Percentiles rank a stretch among this genome's conserved stretches.
Conservation (phyloP, 2,329 filamentous ascomycete species). For the Xylaria sp. region DNA sequence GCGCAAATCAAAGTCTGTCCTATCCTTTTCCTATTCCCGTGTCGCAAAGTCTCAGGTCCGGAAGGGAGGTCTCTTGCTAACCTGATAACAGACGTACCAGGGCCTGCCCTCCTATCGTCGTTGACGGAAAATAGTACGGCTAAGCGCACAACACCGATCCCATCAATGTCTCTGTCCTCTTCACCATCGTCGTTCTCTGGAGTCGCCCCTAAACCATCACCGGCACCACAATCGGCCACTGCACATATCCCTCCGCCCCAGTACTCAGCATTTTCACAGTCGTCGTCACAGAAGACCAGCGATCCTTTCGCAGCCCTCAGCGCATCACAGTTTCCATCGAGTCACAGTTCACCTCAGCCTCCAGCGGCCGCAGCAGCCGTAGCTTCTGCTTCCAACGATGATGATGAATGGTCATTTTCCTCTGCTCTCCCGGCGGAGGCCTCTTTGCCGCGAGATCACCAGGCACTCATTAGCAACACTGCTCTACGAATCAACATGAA, state of each 20-base stretch:
- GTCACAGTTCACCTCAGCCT: conserved; percentile 34
- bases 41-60: too few species aligned
- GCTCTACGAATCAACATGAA: conserved; percentile 68
- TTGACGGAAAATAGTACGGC: conserved; percentile 57
- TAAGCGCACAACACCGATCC: conserved; percentile 36
- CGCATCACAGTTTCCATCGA: conserved; percentile 36
- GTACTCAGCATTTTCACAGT: conserved; percentile 43
- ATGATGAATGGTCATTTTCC: conserved; percentile 92
- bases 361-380: conserved; percentile 12
- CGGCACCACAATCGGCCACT: conserved; percentile 46
- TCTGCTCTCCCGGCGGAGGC: conserved; percentile 68
- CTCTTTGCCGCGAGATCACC: conserved; percentile 50
- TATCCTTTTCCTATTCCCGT: too few species aligned
- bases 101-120: conserved; percentile 59
- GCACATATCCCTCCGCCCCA: conserved; percentile 47
- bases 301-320: conserved; percentile 52
- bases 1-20: conserved; percentile 60
- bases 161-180: conserved; percentile 35
- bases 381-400: conserved; percentile 44
- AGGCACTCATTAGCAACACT: conserved; percentile 65
- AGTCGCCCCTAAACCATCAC: conserved; percentile 48
- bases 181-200: conserved; percentile 51
- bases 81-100: conserved; percentile 51
- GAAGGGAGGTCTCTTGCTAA: conserved; percentile 24
- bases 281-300: conserved; percentile 35